Conservation (phyloP, 1,284 basidiomycete species). For the Leccinum subrobustum region DNA sequence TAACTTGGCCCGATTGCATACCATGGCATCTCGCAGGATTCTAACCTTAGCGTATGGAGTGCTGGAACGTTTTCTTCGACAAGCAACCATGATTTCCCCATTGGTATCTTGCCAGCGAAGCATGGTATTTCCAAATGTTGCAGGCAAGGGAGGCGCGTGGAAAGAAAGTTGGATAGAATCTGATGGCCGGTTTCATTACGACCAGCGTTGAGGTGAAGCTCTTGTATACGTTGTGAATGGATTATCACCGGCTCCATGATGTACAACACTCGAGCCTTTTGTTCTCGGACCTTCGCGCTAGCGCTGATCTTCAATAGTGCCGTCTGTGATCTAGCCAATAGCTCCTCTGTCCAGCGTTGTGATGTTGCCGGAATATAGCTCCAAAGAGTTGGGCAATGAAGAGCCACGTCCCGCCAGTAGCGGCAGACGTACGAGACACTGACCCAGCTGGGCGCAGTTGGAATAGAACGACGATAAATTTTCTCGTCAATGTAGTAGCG, state of each 20-base stretch:
- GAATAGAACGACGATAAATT: neutral
- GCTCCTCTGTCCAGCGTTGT: neutral
- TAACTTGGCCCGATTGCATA: neutral
- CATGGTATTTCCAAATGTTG: neutral
- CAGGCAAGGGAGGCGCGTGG: neutral
- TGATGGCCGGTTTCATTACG: neutral
- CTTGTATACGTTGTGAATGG: neutral
- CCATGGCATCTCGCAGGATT: neutral
- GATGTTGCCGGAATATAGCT: neutral
- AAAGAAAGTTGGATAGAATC: neutral
- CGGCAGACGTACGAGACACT: neutral
- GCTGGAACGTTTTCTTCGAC: neutral
- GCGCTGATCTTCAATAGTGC: neutral
- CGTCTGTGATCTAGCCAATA: neutral
- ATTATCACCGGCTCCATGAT: neutral
- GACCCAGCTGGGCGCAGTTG: neutral
- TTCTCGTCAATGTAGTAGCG: neutral
- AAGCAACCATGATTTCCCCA: neutral
- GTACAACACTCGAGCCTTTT: neutral
- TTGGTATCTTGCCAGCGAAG: neutral
- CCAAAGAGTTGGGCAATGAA: neutral
- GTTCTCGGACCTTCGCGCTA: neutral
- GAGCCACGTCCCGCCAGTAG: neutral
- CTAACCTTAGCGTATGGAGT: neutral
- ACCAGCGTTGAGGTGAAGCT: neutral